A percentile compares a stretch with the other conserved stretches of the same genome.
These are phyloP conservation scores for Ajuga reptans DNA, from an alignment of 305 asterid species.

Conservation along the genomic window DNA sequence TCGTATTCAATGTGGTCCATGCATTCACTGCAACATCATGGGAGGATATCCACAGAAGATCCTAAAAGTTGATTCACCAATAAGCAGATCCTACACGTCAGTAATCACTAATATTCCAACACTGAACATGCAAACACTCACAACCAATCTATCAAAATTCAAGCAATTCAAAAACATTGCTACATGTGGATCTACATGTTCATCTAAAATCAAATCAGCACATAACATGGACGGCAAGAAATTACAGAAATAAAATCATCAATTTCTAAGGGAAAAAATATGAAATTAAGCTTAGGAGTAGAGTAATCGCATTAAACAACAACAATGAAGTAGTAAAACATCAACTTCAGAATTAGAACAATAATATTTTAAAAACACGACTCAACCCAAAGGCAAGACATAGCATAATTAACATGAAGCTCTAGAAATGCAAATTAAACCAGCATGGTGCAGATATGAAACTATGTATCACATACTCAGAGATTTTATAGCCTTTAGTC, in stretches of 20 bases:
- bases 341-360: background rate
- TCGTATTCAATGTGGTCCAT: no score
- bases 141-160: background rate
- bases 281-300: background rate
- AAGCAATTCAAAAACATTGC: background rate
- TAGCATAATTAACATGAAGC: background rate
- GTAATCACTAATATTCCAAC: no score
- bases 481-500: background rate
- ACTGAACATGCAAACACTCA: no score
- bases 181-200: background rate
- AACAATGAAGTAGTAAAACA: background rate
- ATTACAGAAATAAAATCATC: background rate
- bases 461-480: background rate
- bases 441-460: background rate
- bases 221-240: background rate
- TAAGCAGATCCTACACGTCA: no score
- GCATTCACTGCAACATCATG: no score
- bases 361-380: background rate
- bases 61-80: no score
- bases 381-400: background rate
- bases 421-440: conserved; percentile 1
- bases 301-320: background rate
- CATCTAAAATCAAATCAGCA: background rate
- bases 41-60: no score
- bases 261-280: background rate